Conservation (phyloP, 352 stramenopile species). For the Phytophthora lateralis region DNA sequence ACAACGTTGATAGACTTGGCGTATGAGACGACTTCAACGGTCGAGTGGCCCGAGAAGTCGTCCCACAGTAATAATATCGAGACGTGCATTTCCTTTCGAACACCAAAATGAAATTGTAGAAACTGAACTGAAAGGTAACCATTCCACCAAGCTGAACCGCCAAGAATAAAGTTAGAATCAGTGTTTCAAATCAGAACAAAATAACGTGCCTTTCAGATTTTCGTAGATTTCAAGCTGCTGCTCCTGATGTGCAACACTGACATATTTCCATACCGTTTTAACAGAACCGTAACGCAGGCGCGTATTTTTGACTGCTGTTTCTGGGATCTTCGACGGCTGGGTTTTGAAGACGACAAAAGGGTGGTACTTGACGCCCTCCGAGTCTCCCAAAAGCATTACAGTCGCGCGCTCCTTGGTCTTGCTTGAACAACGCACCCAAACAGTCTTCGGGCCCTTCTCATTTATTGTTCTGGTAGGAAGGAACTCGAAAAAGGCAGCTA, state of each 20-base stretch:
- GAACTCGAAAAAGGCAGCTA: too few relatives aligned
- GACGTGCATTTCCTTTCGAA: too few relatives aligned
- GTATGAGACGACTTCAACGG: too few relatives aligned
- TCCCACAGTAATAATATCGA: too few relatives aligned
- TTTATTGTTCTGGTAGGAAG: too few relatives aligned
- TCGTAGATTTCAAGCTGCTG: not conserved
- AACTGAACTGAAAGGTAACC: too few relatives aligned
- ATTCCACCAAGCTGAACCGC: too few relatives aligned
- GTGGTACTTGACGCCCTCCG: not conserved
- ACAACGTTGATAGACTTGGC: too few relatives aligned
- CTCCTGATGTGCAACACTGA: not conserved
- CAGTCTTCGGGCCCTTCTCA: not conserved
- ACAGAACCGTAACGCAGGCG: not conserved
- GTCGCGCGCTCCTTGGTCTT: conserved; percentile 8
- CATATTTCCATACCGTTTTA: not conserved
- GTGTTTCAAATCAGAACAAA: not conserved
- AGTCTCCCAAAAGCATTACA: conserved; percentile 3
- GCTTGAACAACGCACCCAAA: conserved; percentile 7
- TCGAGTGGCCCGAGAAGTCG: too few relatives aligned
- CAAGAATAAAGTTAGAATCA: too few relatives aligned
- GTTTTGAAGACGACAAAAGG: not conserved
- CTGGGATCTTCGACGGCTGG: not conserved
- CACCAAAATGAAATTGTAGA: too few relatives aligned
- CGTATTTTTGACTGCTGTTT: not conserved
- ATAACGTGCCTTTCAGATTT: not conserved